Conservation (phyloP, 108 stramenopile genomes). For the Hondaea fermentalgiana region DNA sequence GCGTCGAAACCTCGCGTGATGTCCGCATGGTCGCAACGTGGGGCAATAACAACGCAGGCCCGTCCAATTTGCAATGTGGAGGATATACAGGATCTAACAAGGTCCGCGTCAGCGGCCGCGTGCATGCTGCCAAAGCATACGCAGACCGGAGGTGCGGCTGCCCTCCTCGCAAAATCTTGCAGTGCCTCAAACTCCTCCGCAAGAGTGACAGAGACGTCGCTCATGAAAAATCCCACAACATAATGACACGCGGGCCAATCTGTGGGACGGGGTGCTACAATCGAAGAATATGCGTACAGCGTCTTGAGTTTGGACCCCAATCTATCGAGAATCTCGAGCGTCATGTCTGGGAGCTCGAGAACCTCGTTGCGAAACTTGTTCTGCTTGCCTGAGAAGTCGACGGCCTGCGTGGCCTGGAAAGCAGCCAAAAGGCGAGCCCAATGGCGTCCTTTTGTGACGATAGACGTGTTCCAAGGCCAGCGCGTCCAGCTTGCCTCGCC, state of each 20-base stretch:
- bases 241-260: background rate
- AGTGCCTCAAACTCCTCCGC: background rate
- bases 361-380: background rate
- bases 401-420: background rate
- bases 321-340: background rate
- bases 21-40: background rate
- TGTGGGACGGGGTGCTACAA: background rate
- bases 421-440: background rate
- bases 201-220: background rate
- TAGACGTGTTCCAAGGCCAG: background rate
- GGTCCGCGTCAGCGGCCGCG: background rate
- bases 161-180: background rate
- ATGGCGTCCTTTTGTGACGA: background rate
- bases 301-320: background rate
- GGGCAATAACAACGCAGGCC: background rate
- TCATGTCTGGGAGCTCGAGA: background rate
- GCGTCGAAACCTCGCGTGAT: no score
- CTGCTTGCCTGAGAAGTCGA: background rate
- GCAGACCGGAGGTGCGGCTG: background rate
- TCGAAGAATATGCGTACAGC: background rate
- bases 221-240: background rate
- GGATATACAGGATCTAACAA: background rate
- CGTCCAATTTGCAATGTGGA: background rate
- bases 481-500: background rate
- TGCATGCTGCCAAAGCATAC: slow-evolving; percentile 10